Evolutionary conservation across 2,329 filamentous ascomycete genomes (phyloP).

Genomic region (Hypocrella siamensis): DNA sequence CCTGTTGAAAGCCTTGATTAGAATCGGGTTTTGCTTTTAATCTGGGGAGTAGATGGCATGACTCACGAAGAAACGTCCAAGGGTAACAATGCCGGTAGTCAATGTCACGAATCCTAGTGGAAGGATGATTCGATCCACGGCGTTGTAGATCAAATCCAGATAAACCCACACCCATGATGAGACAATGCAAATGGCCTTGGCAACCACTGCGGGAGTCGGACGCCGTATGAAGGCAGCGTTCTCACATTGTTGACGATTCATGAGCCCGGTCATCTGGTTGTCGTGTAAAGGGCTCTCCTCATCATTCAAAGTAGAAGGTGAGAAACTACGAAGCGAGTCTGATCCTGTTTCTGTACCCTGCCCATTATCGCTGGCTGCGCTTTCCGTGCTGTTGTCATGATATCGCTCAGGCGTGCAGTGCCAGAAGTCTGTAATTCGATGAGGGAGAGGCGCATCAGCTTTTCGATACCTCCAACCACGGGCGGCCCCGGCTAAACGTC

Average conservation of each 20-base stretch:
- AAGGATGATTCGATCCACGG: slow-evolving; percentile 63
- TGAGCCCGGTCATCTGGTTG: slow-evolving; percentile 23
- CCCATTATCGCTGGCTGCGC: slow-evolving; percentile 55
- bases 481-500: slow-evolving; percentile 30
- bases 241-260: slow-evolving; percentile 28
- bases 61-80: slow-evolving; percentile 72
- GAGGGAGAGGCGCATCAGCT: no score
- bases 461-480: no score
- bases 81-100: slow-evolving; percentile 57
- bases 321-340: slow-evolving; percentile 49
- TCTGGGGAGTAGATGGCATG: neutral
- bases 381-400: slow-evolving; percentile 32
- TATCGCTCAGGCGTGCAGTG: slow-evolving; percentile 6
- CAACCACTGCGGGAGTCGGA: no score
- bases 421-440: no score
- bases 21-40: no score
- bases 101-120: slow-evolving; percentile 63
- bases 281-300: slow-evolving; percentile 20
- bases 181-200: slow-evolving; percentile 39
- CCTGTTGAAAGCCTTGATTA: slow-evolving; percentile 28
- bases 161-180: slow-evolving; percentile 40
- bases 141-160: slow-evolving; percentile 44
- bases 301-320: slow-evolving; percentile 39
- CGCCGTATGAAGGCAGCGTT: slow-evolving; percentile 5
- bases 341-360: slow-evolving; percentile 59